Evolutionary conservation across 331 rosid genomes (phyloP).

Genomic region (Spiraea crenata): DNA sequence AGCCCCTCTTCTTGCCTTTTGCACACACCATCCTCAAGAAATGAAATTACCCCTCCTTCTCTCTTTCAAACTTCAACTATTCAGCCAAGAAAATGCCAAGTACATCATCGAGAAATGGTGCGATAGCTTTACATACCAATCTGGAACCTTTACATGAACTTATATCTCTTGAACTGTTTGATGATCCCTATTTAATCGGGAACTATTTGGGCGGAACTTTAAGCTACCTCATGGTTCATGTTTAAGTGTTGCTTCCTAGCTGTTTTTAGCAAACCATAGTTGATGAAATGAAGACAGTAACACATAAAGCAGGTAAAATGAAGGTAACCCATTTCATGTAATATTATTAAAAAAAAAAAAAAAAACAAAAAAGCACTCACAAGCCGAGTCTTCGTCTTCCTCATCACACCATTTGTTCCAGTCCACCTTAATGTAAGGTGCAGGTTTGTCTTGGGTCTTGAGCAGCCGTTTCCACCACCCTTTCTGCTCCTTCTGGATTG

Average conservation of each 20-base stretch:
- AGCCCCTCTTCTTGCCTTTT: neutral
- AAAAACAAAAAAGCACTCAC: constrained; percentile 33
- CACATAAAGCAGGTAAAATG: neutral
- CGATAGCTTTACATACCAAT: neutral
- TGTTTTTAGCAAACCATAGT: neutral
- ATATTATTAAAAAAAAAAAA: neutral
- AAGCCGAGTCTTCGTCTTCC: constrained; percentile 63
- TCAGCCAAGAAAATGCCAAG: neutral
- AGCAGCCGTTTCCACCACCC: constrained; percentile 87
- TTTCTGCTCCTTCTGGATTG: constrained; percentile 71
- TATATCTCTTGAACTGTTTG: neutral
- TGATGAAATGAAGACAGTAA: too few species aligned
- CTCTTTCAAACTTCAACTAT: neutral
- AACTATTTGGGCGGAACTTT: neutral
- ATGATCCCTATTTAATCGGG: neutral
- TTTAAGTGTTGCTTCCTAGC: neutral
- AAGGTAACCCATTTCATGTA: neutral
- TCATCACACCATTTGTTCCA: constrained; percentile 91
- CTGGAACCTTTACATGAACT: neutral
- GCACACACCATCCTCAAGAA: neutral
- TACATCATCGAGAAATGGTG: neutral
- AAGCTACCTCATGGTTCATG: neutral
- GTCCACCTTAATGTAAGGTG: constrained; percentile 84
- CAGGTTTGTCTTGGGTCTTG: constrained; percentile 82
- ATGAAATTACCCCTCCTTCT: neutral